These are phyloP conservation scores for Chenopodium album DNA, from an alignment of 148 eudicot species.

Conservation along the genomic window DNA sequence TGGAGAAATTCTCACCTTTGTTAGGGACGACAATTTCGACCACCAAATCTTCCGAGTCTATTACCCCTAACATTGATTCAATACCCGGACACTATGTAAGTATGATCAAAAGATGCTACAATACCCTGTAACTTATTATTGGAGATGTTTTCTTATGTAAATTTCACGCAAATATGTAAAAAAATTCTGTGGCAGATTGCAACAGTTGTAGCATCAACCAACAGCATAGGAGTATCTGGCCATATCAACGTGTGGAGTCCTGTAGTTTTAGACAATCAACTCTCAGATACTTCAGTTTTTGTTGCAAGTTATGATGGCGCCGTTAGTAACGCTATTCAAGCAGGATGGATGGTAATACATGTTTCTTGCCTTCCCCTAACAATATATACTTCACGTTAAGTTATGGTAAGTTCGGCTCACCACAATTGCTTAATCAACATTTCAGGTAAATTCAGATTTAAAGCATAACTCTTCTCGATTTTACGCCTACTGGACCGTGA, in stretches of 20 bases:
- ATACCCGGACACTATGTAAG: slow-evolving; percentile 14
- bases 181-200: slow-evolving; percentile 11
- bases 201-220: background rate
- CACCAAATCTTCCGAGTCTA: background rate
- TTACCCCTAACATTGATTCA: background rate
- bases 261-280: background rate
- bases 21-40: background rate
- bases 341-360: slow-evolving; percentile 32
- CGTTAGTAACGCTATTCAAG: background rate
- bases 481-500: slow-evolving; percentile 18
- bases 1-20: background rate
- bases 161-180: no score
- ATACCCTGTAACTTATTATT: no score
- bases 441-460: slow-evolving; percentile 9
- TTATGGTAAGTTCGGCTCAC: no score
- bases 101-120: background rate
- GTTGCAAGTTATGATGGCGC: slow-evolving; percentile 28
- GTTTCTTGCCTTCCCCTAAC: background rate
- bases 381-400: background rate
- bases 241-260: slow-evolving; percentile 26
- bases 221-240: slow-evolving; percentile 19
- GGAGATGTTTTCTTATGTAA: no score
- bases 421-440: no score
- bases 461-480: slow-evolving; percentile 1
- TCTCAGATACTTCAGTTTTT: slow-evolving; percentile 4